Evolutionary conservation across 164 flowering plant genomes (phyloP), one percentile per base, ranked within the genome.

Genomic region (Saururus chinensis): DNA sequence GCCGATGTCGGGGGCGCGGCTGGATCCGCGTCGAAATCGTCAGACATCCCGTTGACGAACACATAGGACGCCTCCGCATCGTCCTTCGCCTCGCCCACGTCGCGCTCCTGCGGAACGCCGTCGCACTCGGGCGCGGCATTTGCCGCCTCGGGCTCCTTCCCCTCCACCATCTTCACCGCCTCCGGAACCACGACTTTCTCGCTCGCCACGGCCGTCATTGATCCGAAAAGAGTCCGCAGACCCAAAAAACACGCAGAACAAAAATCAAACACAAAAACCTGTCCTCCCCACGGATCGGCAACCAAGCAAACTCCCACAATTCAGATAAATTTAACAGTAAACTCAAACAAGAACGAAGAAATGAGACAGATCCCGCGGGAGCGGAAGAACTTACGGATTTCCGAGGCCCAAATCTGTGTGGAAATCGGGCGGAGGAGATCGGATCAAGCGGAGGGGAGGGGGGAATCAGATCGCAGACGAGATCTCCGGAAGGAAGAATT

Each of bases 21-120:
- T 24, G 40, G 40, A 48, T 68, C 63, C 24, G 61, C 26, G n/a
- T 42, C 69, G 40, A 64, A 30, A 56, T 60, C 68, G 30, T 52
- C 71, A 13, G 68, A 60, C 7, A 16, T 57, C 6, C 62, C 75
- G 10, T 69, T 53, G 5, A 66, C 70, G 25, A 69, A 74, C 49
- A 74, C 84, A 54, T 70, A 78, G 26, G 78, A 72, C 58, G 67
- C 57, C 26, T 80, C 80, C 5, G 61, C 35, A 24, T 65, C 67
- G 52, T 68, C 66, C 35, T 65, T 67, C 22, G n/a, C 37, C 20
- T 68, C 66, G 6, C 17, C 57, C 12, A 23, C 22, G 20, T 56
- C 62, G 19, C 26, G 53, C 19, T 51, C 62, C 25, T 52, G 25
- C 69, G 57, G 45, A 65, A 57, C 61, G 56, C 73, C 65, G 40